A percentile compares a stretch with the other conserved stretches of the same genome.
These are phyloP conservation scores for Hemileia vastatrix DNA, from an alignment of 1,284 basidiomycete species.

Conservation along the genomic window DNA sequence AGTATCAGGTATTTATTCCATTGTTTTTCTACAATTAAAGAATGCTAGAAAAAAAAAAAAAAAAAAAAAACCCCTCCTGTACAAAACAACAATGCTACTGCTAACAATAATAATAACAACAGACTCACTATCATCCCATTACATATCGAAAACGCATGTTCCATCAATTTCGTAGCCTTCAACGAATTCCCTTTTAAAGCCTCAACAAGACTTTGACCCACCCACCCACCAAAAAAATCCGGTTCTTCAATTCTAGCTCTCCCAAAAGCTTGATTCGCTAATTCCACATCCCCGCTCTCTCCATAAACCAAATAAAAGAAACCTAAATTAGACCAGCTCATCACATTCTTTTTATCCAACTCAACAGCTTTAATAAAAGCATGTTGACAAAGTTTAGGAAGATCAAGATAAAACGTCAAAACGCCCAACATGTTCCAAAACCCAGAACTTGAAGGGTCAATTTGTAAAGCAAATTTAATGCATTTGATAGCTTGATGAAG, in stretches of 20 bases:
- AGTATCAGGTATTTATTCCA: too few relatives aligned
- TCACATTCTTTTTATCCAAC: constrained; percentile 55
- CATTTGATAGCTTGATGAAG: constrained; percentile 56
- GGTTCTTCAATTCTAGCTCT: constrained; percentile 85
- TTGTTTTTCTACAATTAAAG: too few relatives aligned
- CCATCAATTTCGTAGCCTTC: constrained; percentile 63
- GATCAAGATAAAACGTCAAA: constrained; percentile 59
- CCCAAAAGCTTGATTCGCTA: constrained; percentile 77
- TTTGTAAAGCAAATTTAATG: constrained; percentile 64
- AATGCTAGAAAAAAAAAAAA: too few relatives aligned
- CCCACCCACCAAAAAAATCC: constrained; percentile 78
- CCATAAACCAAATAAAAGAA: constrained; percentile 74
- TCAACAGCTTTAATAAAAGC: constrained; percentile 84
- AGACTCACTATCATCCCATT: constrained; percentile 58
- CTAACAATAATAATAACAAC: too few relatives aligned
- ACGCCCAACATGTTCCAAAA: constrained; percentile 78
- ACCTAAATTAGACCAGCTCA: constrained; percentile 80
- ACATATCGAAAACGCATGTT: constrained; percentile 68
- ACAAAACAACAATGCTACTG: too few relatives aligned
- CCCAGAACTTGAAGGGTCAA: constrained; percentile 61
- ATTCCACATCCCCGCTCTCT: constrained; percentile 66
- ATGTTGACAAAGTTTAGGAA: constrained; percentile 73
- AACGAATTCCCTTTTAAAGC: constrained; percentile 55
- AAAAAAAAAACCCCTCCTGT: too few relatives aligned
- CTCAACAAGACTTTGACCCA: constrained; percentile 80